Conservation (phyloP, 768 basidiomycete genomes). For the Rhizopogon salebrosus region DNA sequence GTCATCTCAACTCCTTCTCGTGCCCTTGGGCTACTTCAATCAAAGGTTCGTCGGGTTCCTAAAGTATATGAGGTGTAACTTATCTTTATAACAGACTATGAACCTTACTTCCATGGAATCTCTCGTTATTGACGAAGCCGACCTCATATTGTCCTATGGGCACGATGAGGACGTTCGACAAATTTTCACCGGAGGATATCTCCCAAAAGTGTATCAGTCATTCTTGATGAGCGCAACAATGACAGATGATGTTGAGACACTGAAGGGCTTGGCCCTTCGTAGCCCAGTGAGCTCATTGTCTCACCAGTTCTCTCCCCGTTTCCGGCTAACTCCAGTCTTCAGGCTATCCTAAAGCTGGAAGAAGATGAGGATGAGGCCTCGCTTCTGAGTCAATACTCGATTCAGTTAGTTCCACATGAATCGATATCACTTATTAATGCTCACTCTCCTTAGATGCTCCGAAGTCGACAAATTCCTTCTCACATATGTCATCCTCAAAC, state of each 20-base stretch:
- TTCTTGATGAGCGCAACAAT: conserved; percentile 98
- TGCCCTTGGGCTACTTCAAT: conserved; percentile 59
- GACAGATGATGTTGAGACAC: conserved; percentile 89
- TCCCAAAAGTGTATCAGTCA: conserved; percentile 82
- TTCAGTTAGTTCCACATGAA: conserved; percentile 43
- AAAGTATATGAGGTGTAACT: neutral
- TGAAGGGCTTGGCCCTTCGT: conserved; percentile 84
- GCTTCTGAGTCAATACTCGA: conserved; percentile 80
- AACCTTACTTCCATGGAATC: conserved; percentile 66
- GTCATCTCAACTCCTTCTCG: conserved; percentile 77
- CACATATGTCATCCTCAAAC: conserved; percentile 92
- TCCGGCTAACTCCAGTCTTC: neutral
- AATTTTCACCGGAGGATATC: conserved; percentile 60
- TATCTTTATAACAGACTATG: conserved; percentile 46
- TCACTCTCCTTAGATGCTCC: conserved; percentile 51
- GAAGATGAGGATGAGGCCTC: conserved; percentile 82
- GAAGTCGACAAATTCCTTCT: conserved; percentile 98
- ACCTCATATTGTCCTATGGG: conserved; percentile 94
- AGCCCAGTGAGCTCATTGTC: conserved; percentile 62
- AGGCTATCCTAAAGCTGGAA: conserved; percentile 85
- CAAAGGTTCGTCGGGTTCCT: conserved; percentile 44
- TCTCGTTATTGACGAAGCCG: conserved; percentile 96
- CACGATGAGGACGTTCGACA: conserved; percentile 86
- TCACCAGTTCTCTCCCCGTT: neutral
- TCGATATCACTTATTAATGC: neutral